Base-by-base conservation (phyloP, 2,329 filamentous ascomycete species). In the Colletotrichum somersetense region DNA sequence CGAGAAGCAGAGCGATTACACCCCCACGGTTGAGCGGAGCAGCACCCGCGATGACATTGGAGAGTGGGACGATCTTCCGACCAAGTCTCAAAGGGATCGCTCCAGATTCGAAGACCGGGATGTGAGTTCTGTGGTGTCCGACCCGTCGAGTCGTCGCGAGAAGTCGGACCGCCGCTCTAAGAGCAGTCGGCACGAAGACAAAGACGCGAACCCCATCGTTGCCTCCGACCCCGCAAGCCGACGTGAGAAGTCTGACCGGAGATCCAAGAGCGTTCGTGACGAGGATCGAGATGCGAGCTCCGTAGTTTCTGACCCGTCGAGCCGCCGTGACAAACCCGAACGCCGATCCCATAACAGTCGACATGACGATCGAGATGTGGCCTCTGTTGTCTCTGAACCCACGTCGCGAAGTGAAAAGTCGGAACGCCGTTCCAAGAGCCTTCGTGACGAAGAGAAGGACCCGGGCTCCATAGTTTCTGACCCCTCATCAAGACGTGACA, bases 391-490 rank as follows among this genome's bases (percentile, higher is more conserved):
- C 10, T 88, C 87, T 8, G 85, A 84, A 58, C 79, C 82, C 52
- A 77, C 77, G 50, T 77, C 78, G 63, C 76, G 79, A 64, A 78
- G 79, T 38, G 77, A 80, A 53, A 77, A 75, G 65, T 76, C 77
- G 55, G 83, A 83, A 63, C 79, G 78, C 71, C 80, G 81, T 67
- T 80, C 78, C 53, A 80, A 79, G n/a, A 62, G 61, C 48, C 30
- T 48, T 8, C 61, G 61, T 48, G 46, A 40, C 16, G 81, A 85
- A 35, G 83, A 86, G 67, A 82, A 82, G n/a, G 85, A 87, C 52
- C 82, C 85, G 26, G 83, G 81, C 72, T 89, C 87, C 42, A 82
- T 87, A 16, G 83, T 86, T 6, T 88, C 87, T 7, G 85, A 85
- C 62, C 80, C 82, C 50, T 77, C 77, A 58, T 77, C 78, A 65